Conservation (phyloP, 1,139 yeast species). For the Pichia sp. region DNA sequence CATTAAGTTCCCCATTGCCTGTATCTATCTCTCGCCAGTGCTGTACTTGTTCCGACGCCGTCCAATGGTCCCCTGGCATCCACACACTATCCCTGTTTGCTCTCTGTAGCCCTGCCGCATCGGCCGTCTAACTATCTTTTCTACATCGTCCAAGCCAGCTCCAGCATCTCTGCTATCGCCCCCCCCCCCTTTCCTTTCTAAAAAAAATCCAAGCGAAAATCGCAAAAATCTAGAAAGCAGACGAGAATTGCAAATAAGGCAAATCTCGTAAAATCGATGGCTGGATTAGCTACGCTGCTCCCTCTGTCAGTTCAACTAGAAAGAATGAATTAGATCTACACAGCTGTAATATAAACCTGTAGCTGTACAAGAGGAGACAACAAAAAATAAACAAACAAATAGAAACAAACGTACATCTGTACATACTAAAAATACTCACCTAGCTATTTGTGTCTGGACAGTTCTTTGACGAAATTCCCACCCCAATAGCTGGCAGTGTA, state of each 20-base stretch:
- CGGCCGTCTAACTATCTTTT: background rate
- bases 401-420: no score
- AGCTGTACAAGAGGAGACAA: no score
- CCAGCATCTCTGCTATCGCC: background rate
- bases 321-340: background rate
- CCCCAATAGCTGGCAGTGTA: conserved; percentile 98
- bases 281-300: no score
- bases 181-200: background rate
- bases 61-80: background rate
- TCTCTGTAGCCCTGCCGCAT: background rate
- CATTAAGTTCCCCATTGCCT: conserved; percentile 66
- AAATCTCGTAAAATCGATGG: no score
- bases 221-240: background rate
- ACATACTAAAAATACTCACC: no score
- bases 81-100: background rate
- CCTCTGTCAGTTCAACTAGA: background rate
- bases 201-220: background rate
- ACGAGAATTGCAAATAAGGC: no score
- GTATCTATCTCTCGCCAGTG: background rate
- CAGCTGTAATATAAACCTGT: background rate
- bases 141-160: background rate
- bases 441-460: conserved; percentile 31
- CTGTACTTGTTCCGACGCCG: background rate
- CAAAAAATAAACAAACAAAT: background rate
- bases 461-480: conserved; percentile 86